Conservation (phyloP, 352 stramenopile species). For the Pythium pectinolyticum region DNA sequence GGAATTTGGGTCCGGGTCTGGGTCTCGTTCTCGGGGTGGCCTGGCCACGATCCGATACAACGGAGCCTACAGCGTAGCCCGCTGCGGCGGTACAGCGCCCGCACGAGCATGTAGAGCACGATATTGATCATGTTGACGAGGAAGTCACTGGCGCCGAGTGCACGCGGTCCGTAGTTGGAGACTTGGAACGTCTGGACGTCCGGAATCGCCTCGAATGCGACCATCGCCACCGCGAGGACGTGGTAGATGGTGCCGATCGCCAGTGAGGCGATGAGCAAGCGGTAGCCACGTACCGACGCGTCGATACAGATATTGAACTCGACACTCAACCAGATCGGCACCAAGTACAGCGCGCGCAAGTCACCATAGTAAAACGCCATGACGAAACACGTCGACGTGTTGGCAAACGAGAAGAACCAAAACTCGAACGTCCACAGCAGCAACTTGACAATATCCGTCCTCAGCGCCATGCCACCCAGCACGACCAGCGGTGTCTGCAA, state of each 20-base stretch:
- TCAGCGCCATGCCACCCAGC: neutral
- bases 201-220: neutral
- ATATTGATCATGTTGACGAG: slow-evolving; percentile 16
- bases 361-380: slow-evolving; percentile 15
- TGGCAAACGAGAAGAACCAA: slow-evolving; percentile 26
- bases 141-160: slow-evolving; percentile 15
- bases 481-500: neutral
- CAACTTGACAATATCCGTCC: slow-evolving; percentile 9
- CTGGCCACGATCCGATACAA: too few species aligned
- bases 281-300: slow-evolving; percentile 8
- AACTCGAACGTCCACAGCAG: slow-evolving; percentile 14
- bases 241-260: slow-evolving; percentile 8
- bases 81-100: slow-evolving; percentile 15
- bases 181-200: slow-evolving; percentile 17
- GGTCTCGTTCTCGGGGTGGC: neutral
- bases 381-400: slow-evolving; percentile 11
- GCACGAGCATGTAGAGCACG: slow-evolving; percentile 13
- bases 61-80: too few species aligned
- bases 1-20: neutral
- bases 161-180: slow-evolving; percentile 12
- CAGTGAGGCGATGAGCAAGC: slow-evolving; percentile 4
- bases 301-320: slow-evolving; percentile 27
- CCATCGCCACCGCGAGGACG: neutral
- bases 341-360: neutral
- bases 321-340: slow-evolving; percentile 17